Evolutionary conservation across 257 asterid species (phyloP), one percentile per base, ranked within the genome.

Genomic region (Gardenia jasminoides): DNA sequence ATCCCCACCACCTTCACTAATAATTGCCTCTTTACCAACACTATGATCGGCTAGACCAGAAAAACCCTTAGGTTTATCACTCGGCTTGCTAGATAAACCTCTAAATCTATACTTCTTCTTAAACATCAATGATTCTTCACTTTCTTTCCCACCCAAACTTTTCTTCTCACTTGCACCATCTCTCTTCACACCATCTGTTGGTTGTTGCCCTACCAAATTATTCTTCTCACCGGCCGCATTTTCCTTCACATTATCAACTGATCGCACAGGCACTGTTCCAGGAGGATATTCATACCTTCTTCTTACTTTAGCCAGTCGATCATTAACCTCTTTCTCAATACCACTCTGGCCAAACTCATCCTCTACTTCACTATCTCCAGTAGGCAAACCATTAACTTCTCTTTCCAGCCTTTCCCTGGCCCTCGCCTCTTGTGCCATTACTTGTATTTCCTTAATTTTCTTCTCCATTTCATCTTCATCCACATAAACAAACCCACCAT

Each of bases 381-480:
- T 81, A 78, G 80, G 90, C 61, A 70, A 8, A 52, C 71, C 89
- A 81, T 83, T 79, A 8, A 78, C 90, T 68, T 86, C 82, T 73
- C 79, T 80, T 86, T 85, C 87, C 78, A 82, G 67, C 79, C 82
- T 88, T 85, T 95, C 99, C 83, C 67, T 85, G 39, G 85, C 92
- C 81, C 98, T 92, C 2, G 87, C 97, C 83, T 89, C 92, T 90
- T 92, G 88, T 0, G 98, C 99, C 97, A 95, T 88, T 3, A 76
- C 74, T 70, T 81, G 92, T 85, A 95, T 92, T 75, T 92, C 97
- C 88, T 88, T 88, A 44, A 95, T 88, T 83, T 88, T 91, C 85
- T 82, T 88, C 88, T 82, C 88, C 90, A 88, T 84, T 71, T 87
- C 96, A 87, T 83, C 79, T 52, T 83, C 88, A 79, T 83, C 88